Conservation (phyloP, 345 rosid species). For the Mercurialis annua region DNA sequence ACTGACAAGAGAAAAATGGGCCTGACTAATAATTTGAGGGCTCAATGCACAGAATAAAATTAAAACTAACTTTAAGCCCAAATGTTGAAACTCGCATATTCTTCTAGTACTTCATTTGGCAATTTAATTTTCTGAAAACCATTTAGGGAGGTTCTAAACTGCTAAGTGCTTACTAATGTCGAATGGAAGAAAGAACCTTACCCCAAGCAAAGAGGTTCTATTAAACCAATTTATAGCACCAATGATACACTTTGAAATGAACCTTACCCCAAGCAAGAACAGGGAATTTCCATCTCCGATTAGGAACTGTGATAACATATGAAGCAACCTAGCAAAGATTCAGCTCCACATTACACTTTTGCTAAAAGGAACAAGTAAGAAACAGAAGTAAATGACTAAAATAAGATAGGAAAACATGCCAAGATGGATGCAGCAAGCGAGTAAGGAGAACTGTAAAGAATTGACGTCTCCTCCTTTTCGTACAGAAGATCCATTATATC, state of each 20-base stretch:
- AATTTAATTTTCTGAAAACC: not conserved
- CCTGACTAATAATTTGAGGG: not conserved
- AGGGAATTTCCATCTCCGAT: conserved; percentile 71
- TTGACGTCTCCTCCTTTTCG: conserved; percentile 58
- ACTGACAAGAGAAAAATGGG: not conserved
- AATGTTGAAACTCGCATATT: not conserved
- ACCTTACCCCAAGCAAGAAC: conserved; percentile 76
- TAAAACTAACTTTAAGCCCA: not conserved
- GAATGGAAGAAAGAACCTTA: not conserved
- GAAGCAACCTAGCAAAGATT: conserved; percentile 58
- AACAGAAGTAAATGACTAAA: not conserved
- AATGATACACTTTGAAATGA: not conserved
- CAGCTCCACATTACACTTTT: conserved; percentile 13
- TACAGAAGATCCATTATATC: conserved; percentile 89
- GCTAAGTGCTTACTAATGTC: not conserved
- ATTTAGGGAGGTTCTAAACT: not conserved
- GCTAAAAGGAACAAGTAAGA: conserved; percentile 9
- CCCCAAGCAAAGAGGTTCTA: no score
- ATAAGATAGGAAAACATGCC: conserved; percentile 35
- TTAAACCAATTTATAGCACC: not conserved
- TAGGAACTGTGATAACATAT: conserved; percentile 63
- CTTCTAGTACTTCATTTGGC: not conserved
- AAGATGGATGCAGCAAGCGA: conserved; percentile 71
- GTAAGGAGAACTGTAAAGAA: conserved; percentile 46
- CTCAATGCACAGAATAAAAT: no score